phyloP scores from a whole-genome alignment of 1,284 basidiomycete genomes.

The Blastosporella zonata region DNA sequence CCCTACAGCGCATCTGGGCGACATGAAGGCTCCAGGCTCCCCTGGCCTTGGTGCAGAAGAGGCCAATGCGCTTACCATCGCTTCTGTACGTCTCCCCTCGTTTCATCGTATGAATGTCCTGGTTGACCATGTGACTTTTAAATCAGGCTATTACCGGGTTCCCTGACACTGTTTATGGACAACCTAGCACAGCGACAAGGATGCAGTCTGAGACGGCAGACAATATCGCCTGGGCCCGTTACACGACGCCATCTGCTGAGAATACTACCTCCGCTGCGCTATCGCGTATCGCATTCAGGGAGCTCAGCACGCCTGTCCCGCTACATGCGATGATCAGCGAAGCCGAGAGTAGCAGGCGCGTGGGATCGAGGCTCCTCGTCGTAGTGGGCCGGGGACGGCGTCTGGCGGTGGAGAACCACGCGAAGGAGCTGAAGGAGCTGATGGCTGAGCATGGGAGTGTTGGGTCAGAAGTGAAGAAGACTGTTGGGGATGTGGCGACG shows the following conservation, averaged over 20 bases:
- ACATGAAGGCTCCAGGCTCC: constrained; percentile 19
- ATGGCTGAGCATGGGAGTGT: constrained; percentile 51
- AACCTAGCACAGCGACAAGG: constrained; percentile 52
- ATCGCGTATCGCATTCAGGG: constrained; percentile 54
- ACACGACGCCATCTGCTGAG: constrained; percentile 32
- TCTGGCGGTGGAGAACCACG: constrained; percentile 62
- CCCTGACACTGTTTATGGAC: constrained; percentile 67
- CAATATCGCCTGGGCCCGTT: constrained; percentile 58
- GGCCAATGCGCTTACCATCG: constrained; percentile 39
- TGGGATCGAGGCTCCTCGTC: constrained; percentile 46
- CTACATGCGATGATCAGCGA: constrained; percentile 47
- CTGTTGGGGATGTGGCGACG: constrained; percentile 78
- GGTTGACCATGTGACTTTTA: not conserved
- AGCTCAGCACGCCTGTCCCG: constrained; percentile 49
- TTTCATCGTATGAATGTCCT: not conserved
- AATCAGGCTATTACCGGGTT: constrained; percentile 27
- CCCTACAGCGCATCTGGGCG: constrained; percentile 24
- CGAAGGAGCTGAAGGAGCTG: constrained; percentile 60
- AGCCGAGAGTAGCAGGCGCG: constrained; percentile 19
- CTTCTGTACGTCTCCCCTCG: constrained; percentile 35
- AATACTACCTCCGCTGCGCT: constrained; percentile 29
- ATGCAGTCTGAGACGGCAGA: constrained; percentile 72
- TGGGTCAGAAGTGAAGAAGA: constrained; percentile 65
- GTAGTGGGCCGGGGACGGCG: constrained; percentile 71
- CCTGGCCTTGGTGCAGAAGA: constrained; percentile 24